Percentiles rank a stretch among this genome's conserved stretches.
These are phyloP conservation scores for Globisporangium iwayamae DNA, from an alignment of 352 stramenopile species.

Conservation along the genomic window DNA sequence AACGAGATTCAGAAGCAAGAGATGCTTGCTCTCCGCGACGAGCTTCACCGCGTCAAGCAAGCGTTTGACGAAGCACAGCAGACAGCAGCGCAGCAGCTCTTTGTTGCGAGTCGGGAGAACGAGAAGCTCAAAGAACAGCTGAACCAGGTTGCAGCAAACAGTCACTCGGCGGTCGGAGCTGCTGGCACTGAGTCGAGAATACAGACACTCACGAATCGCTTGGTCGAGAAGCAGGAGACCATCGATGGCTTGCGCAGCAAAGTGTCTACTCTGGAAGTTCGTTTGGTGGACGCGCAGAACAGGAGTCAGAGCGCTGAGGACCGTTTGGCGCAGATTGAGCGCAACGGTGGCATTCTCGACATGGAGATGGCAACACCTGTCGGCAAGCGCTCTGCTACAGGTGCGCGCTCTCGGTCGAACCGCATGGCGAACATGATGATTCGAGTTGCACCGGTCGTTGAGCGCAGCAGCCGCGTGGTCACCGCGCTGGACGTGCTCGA, in stretches of 20 bases:
- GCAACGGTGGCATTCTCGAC: conserved; percentile 57
- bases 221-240: conserved; percentile 83
- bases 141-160: conserved; percentile 14
- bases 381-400: conserved; percentile 24
- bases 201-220: conserved; percentile 70
- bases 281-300: conserved; percentile 51
- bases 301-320: conserved; percentile 48
- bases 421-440: conserved; percentile 66
- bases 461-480: conserved; percentile 65
- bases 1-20: conserved; percentile 71
- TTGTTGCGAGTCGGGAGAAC: conserved; percentile 35
- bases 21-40: conserved; percentile 41
- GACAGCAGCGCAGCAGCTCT: conserved; percentile 32
- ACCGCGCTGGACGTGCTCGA: conserved; percentile 64
- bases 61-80: conserved; percentile 31
- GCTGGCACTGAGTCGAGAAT: conserved; percentile 55
- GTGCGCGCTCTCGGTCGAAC: conserved; percentile 45
- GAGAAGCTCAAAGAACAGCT: conserved; percentile 48
- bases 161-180: conserved; percentile 18
- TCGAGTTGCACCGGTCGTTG: conserved; percentile 59
- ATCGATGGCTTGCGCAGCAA: conserved; percentile 66
- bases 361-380: conserved; percentile 63
- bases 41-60: conserved; percentile 55
- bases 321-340: conserved; percentile 56
- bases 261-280: conserved; percentile 68